phyloP scores from a whole-genome alignment of 1,284 basidiomycete genomes.

The Leccinum cinnamomeum region DNA sequence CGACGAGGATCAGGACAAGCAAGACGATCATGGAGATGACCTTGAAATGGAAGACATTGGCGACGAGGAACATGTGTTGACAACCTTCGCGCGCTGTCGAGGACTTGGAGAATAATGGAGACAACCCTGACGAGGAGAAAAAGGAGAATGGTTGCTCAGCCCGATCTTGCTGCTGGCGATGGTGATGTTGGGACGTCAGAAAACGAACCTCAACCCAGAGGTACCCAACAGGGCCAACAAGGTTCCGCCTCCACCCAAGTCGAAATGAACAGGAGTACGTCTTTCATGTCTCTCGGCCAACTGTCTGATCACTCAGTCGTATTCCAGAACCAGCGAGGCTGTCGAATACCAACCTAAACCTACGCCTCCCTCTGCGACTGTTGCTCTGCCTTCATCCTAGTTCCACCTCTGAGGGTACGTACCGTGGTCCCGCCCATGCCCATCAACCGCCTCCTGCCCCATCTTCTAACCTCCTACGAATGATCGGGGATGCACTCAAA shows the following conservation, averaged over 20 bases:
- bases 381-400: slow-evolving; percentile 27
- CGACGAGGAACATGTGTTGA: slow-evolving; percentile 39
- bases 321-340: slow-evolving; percentile 10
- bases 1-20: slow-evolving; percentile 41
- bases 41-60: slow-evolving; percentile 39
- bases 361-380: slow-evolving; percentile 13
- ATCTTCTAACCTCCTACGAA: slow-evolving; percentile 67
- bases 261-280: slow-evolving; percentile 35
- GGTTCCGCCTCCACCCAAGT: slow-evolving; percentile 17
- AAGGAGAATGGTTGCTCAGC: slow-evolving; percentile 39
- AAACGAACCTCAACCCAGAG: slow-evolving; percentile 16
- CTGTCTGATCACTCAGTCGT: not conserved
- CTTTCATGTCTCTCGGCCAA: not conserved
- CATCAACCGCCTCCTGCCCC: slow-evolving; percentile 38
- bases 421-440: slow-evolving; percentile 46
- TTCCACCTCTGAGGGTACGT: slow-evolving; percentile 41
- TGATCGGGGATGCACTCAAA: slow-evolving; percentile 84
- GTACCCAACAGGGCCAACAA: slow-evolving; percentile 24
- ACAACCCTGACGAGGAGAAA: slow-evolving; percentile 29
- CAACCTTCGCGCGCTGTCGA: too few species aligned
- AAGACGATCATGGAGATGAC: slow-evolving; percentile 36
- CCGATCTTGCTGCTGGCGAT: slow-evolving; percentile 42
- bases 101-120: slow-evolving; percentile 11
- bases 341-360: slow-evolving; percentile 11
- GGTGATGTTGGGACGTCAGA: slow-evolving; percentile 29